Conservation (phyloP, 768 basidiomycete genomes). For the Leucocoprinus leucothites region DNA sequence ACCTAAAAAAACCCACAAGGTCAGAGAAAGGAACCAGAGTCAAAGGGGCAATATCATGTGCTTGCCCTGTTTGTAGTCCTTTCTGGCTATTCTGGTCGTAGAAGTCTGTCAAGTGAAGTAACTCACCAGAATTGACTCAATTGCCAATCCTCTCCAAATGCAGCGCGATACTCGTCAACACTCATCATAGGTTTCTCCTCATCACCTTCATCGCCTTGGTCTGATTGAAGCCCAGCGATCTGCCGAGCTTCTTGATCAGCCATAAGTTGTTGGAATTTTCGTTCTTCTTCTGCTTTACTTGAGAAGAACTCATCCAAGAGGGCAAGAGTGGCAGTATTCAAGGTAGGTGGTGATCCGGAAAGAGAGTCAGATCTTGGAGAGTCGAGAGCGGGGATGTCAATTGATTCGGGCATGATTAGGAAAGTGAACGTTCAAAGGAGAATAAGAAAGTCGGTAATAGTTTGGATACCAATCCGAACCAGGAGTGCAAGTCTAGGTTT, state of each 20-base stretch:
- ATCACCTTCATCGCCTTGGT: constrained; percentile 18
- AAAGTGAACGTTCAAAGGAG: neutral
- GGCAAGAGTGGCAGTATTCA: constrained; percentile 17
- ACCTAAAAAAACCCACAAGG: constrained; percentile 27
- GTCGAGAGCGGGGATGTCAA: constrained; percentile 18
- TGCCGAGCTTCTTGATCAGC: constrained; percentile 32
- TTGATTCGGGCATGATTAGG: neutral
- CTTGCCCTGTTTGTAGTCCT: constrained; percentile 14
- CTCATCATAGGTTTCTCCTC: constrained; percentile 35
- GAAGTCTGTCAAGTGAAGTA: neutral
- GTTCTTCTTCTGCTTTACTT: constrained; percentile 40
- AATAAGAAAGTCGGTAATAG: neutral
- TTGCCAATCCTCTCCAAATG: constrained; percentile 49
- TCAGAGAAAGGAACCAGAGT: constrained; percentile 13
- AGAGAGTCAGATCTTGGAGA: constrained; percentile 23
- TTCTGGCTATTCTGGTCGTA: neutral
- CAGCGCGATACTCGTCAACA: constrained; percentile 38
- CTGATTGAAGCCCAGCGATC: constrained; percentile 28
- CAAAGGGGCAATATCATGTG: constrained; percentile 12
- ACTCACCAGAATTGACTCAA: constrained; percentile 50
- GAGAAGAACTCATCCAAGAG: constrained; percentile 38
- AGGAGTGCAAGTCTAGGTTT: too few relatives aligned
- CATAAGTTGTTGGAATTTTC: constrained; percentile 35
- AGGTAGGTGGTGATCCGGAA: constrained; percentile 2
- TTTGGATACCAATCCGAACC: neutral